These are phyloP conservation scores for Lentinus brumalis DNA, from an alignment of 768 basidiomycete genomes.

Conservation along the genomic window DNA sequence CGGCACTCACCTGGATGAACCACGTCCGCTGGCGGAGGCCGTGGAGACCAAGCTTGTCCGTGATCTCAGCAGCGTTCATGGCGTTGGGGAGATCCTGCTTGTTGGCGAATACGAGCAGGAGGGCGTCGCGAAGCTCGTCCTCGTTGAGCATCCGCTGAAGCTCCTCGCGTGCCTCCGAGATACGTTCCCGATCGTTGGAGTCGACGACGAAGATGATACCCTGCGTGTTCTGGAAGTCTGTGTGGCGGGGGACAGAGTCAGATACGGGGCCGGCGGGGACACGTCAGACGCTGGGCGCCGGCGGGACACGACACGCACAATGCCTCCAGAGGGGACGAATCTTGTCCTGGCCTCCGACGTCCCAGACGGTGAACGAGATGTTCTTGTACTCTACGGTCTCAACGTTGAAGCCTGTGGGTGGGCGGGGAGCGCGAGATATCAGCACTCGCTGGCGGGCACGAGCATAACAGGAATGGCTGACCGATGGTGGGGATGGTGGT, in stretches of 20 bases:
- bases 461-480: conserved; percentile 42
- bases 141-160: conserved; percentile 99
- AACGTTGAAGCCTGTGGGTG: conserved; percentile 88
- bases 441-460: background rate
- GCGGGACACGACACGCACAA: conserved; percentile 60
- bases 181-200: conserved; percentile 99
- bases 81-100: conserved; percentile 99
- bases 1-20: conserved; percentile 86
- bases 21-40: conserved; percentile 96
- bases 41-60: conserved; percentile 98
- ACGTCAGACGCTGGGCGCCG: conserved; percentile 17
- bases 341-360: conserved; percentile 99
- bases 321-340: conserved; percentile 99
- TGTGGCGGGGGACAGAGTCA: conserved; percentile 12
- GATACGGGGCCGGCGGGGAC: conserved; percentile 9
- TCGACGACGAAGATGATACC: conserved; percentile 99
- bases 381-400: conserved; percentile 99
- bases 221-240: conserved; percentile 99
- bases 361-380: conserved; percentile 99
- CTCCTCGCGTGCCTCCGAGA: conserved; percentile 98
- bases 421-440: conserved; percentile 19
- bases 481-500: conserved; percentile 99
- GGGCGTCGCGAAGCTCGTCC: conserved; percentile 97
- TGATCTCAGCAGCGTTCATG: conserved; percentile 99
- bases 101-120: conserved; percentile 99